phyloP scores from a whole-genome alignment of 805 yeast species.

The Monosporozyma aerobia region DNA sequence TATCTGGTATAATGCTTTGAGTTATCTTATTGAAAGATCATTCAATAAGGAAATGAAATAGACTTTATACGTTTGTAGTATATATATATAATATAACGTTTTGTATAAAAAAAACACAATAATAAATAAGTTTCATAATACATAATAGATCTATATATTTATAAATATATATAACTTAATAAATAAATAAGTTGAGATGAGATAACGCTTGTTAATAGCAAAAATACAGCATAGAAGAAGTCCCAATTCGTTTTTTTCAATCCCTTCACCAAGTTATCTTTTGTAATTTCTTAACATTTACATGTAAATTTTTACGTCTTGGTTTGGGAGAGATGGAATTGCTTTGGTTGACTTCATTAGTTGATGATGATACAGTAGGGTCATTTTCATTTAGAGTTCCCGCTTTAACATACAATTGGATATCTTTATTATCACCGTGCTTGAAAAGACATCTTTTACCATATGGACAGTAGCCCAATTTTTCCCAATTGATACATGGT shows the following conservation, averaged over 20 bases:
- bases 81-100: not conserved
- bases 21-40: conserved; percentile 61
- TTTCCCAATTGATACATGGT: conserved; percentile 82
- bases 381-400: conserved; percentile 7
- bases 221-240: not conserved
- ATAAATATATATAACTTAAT: not conserved
- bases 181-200: conserved; percentile 1
- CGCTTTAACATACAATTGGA: conserved; percentile 22
- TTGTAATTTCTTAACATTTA: conserved; percentile 24
- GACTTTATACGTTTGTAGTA: not conserved
- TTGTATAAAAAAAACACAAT: not conserved
- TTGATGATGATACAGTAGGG: not conserved
- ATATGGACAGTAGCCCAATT: conserved; percentile 74
- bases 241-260: no score
- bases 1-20: conserved; percentile 80
- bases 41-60: conserved; percentile 40
- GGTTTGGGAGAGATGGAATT: not conserved
- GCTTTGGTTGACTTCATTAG: not conserved
- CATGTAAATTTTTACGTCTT: conserved; percentile 20
- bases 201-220: not conserved
- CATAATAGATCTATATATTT: not conserved
- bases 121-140: not conserved
- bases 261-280: conserved; percentile 29
- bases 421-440: conserved; percentile 45
- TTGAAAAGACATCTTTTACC: conserved; percentile 89